Evolutionary conservation across 768 basidiomycete genomes (phyloP), one percentile per base, ranked within the genome.

Genomic region (Calocera cornea): DNA sequence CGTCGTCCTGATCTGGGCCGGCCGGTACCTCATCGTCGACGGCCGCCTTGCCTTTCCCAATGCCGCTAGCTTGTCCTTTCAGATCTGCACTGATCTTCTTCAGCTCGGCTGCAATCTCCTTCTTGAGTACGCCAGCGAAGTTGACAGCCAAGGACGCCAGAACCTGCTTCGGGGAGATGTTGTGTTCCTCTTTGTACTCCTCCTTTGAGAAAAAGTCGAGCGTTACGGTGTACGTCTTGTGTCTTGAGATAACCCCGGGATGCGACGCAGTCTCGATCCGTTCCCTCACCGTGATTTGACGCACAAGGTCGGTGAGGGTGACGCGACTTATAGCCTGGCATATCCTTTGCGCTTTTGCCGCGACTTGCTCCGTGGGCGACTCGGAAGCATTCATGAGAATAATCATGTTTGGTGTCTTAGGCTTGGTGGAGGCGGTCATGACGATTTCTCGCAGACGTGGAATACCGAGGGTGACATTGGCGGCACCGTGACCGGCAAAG

Each of bases 381-480:
- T 80, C 83, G 0, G 54, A 60, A 7, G 80, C 76, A 11, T 83
- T 81, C 44, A 94, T 81, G 50, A 82, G 83, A 80, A 98, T 89
- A 34, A 81, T 86, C 97, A 99, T 99, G 3, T 93, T 97, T 7
- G 97, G 97, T 1, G 97, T 99, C 76, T 93, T 95, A 64, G 95
- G 95, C 71, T 93, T 89, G 72, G 85, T 85, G 3, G 95, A 95
- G 5, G 97, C 97, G 0, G 95, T 97, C 95, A 98, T 97, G 72
- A 99, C 92, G 73, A 99, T 97, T 79, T 99, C 97, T 76, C 95
- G 88, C 7, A 99, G 81, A 74, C 97, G 95, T 41, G 97, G 97
- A 72, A 99, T 99, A 83, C 97, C 97, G 49, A 99, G 83, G 0
- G 97, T 99, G 69, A 99, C 97, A 76, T 99, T 99, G 44, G 97